Conservation (phyloP, 176 grass and related monocot species). For the Juncus inflexus region DNA sequence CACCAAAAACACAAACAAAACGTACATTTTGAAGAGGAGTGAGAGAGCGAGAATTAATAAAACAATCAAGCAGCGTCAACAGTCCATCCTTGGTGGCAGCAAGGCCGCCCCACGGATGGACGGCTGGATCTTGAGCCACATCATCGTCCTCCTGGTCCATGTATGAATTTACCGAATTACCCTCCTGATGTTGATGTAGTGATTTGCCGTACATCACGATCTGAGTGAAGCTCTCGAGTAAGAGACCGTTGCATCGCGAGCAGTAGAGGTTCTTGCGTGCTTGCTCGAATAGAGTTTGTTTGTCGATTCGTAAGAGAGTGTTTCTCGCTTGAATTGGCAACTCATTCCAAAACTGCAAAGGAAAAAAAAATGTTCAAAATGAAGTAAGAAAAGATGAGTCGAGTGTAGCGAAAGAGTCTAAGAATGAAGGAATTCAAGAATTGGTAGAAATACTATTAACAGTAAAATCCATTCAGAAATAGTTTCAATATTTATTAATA, state of each 20-base stretch:
- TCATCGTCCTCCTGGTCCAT: constrained; percentile 34
- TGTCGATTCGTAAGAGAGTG: constrained; percentile 77
- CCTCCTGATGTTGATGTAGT: constrained; percentile 37
- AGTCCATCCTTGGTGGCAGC: constrained; percentile 72
- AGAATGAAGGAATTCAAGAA: no score
- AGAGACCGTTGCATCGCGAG: constrained; percentile 88
- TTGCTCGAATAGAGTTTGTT: constrained; percentile 91
- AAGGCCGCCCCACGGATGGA: constrained; percentile 89
- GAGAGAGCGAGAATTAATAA: constrained; percentile 62
- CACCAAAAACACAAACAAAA: background rate
- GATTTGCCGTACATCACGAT: constrained; percentile 73
- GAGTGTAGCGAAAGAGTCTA: no score
- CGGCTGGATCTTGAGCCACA: constrained; percentile 54
- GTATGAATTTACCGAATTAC: constrained; percentile 17
- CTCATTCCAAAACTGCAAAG: constrained; percentile 83
- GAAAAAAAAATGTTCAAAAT: background rate
- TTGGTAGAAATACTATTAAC: no score
- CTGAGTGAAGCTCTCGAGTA: constrained; percentile 86
- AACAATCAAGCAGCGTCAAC: constrained; percentile 85
- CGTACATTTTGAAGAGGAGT: constrained; percentile 81
- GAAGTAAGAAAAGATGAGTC: no score
- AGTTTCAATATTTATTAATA: no score
- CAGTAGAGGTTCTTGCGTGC: constrained; percentile 89
- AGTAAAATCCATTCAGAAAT: no score
- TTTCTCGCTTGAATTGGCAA: constrained; percentile 56